A percentile compares a stretch with the other conserved stretches of the same genome.
These are phyloP conservation scores for Periconia sp. DNA, from an alignment of 2,329 filamentous ascomycete species.

Conservation along the genomic window DNA sequence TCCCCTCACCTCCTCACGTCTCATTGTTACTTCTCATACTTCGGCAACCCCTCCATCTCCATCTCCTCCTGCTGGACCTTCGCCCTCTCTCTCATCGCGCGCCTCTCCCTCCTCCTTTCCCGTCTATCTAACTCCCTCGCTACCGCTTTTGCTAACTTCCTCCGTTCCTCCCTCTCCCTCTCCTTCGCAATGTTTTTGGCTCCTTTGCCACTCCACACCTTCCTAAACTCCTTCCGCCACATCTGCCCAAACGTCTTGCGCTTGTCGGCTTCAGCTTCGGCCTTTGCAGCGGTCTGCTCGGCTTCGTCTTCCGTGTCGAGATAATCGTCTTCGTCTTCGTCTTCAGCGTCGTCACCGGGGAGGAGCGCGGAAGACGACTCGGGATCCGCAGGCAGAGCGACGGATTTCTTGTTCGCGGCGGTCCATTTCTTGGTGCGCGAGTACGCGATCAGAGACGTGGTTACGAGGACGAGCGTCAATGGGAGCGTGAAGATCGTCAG, in stretches of 20 bases:
- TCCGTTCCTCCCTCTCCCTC: constrained; percentile 16
- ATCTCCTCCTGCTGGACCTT: background rate
- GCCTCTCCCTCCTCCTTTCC: background rate
- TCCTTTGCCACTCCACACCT: constrained; percentile 33
- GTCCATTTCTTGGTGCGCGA: constrained; percentile 34
- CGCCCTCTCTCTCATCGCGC: background rate
- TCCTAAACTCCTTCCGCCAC: constrained; percentile 32
- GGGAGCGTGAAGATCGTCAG: constrained; percentile 27
- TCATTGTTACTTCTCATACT: background rate
- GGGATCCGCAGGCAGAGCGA: constrained; percentile 6
- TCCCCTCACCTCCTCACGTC: background rate
- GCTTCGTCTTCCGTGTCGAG: constrained; percentile 35
- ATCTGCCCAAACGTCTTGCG: constrained; percentile 31
- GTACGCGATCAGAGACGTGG: constrained; percentile 28
- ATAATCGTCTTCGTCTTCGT: constrained; percentile 28
- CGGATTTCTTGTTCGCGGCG: constrained; percentile 2
- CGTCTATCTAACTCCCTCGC: constrained; percentile 30
- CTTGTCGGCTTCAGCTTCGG: constrained; percentile 30
- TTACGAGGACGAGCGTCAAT: constrained; percentile 22
- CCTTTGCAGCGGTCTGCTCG: constrained; percentile 30
- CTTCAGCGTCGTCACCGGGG: background rate
- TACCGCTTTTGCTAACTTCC: constrained; percentile 10
- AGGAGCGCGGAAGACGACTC: constrained; percentile 20
- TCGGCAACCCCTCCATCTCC: constrained; percentile 32
- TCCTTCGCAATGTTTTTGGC: constrained; percentile 26